A percentile compares a stretch with the other conserved stretches of the same genome.
These are phyloP conservation scores for Diphasiastrum complanatum DNA, from an alignment of 83 land plant genomes.

Conservation along the genomic window DNA sequence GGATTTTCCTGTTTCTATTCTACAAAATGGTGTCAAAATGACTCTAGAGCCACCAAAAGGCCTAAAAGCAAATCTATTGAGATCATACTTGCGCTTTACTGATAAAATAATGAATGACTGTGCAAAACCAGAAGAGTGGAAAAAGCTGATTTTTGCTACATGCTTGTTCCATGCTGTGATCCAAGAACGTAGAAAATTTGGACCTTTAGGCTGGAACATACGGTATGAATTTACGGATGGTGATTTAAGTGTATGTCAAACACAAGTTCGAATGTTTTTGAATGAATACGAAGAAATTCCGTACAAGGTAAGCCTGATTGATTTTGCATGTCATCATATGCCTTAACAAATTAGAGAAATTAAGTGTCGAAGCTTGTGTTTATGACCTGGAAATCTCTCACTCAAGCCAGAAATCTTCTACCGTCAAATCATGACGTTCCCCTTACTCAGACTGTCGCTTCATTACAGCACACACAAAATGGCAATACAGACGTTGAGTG, in stretches of 20 bases:
- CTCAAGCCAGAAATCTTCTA: no score
- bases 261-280: slow-evolving; percentile 37
- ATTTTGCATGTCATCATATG: not conserved
- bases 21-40: slow-evolving; percentile 44
- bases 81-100: slow-evolving; percentile 31
- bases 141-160: slow-evolving; percentile 29
- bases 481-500: no score
- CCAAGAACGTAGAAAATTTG: slow-evolving; percentile 37
- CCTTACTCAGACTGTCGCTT: no score
- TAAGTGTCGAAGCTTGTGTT: no score
- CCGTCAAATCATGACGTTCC: no score
- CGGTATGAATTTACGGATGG: slow-evolving; percentile 43
- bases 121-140: slow-evolving; percentile 38
- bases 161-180: slow-evolving; percentile 43
- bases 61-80: slow-evolving; percentile 28
- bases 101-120: slow-evolving; percentile 33
- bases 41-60: slow-evolving; percentile 42
- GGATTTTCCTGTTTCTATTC: slow-evolving; percentile 38
- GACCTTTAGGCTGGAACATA: slow-evolving; percentile 40
- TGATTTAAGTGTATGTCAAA: slow-evolving; percentile 36
- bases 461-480: no score
- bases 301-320: slow-evolving; percentile 22
- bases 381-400: no score
- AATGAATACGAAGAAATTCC: slow-evolving; percentile 36
- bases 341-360: no score